These are phyloP conservation scores for Acacia pycnantha DNA, from an alignment of 331 rosid species.

Conservation along the genomic window DNA sequence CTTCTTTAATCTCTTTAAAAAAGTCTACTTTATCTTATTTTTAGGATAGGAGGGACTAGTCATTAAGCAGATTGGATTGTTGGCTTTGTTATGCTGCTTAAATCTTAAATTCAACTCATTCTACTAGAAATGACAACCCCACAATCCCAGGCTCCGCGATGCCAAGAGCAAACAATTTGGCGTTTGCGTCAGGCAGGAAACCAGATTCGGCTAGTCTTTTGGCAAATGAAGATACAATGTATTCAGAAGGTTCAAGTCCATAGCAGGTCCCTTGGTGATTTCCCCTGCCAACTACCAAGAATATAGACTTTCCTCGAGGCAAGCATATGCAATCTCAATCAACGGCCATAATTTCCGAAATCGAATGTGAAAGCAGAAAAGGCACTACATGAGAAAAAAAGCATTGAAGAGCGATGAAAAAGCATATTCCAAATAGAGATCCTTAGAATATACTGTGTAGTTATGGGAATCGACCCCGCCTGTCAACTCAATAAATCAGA, in stretches of 20 bases:
- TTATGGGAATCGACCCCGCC: neutral
- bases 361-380: neutral
- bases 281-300: conserved; percentile 8
- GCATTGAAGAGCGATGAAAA: neutral
- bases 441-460: neutral
- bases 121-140: neutral
- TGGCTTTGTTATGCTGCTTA: neutral
- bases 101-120: neutral
- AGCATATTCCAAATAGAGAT: neutral
- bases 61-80: neutral
- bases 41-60: no score
- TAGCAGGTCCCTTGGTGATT: conserved; percentile 36
- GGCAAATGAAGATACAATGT: conserved; percentile 19
- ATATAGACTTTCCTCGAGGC: conserved; percentile 8
- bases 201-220: conserved; percentile 8
- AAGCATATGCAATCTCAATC: conserved; percentile 11
- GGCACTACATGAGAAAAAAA: neutral
- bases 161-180: neutral
- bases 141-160: neutral
- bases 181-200: neutral
- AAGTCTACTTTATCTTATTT: no score
- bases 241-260: conserved; percentile 10
- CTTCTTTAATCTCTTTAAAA: no score
- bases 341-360: neutral
- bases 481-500: conserved; percentile 27